A percentile compares a stretch with the other conserved stretches of the same genome.
These are phyloP conservation scores for Aspergillus sp. DNA, from an alignment of 2,329 filamentous ascomycete species.

Conservation along the genomic window DNA sequence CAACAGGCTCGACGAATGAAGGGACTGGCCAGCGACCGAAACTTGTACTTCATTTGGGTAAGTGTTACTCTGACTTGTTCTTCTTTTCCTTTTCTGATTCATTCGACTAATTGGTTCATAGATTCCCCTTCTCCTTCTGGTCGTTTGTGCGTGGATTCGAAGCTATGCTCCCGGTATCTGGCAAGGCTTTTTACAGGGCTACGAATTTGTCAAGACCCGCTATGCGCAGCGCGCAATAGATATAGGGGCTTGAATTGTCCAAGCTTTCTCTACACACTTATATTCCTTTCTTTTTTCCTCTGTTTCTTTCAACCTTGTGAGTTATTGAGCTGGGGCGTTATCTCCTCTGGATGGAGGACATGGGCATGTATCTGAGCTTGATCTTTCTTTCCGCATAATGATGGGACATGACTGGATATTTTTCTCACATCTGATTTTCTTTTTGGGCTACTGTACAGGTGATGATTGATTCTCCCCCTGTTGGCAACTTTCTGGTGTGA, in stretches of 20 bases:
- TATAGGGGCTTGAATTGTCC: constrained; percentile 25
- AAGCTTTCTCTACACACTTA: constrained; percentile 9
- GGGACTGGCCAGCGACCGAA: constrained; percentile 49
- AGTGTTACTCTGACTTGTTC: constrained; percentile 20
- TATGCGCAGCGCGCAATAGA: constrained; percentile 34
- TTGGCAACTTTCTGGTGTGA: background rate
- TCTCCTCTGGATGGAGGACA: constrained; percentile 15
- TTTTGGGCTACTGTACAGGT: background rate
- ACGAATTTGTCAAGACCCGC: constrained; percentile 39
- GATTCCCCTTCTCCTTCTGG: constrained; percentile 49
- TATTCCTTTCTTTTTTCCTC: constrained; percentile 11
- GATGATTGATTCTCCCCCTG: background rate
- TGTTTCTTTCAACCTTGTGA: constrained; percentile 13
- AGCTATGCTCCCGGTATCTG: constrained; percentile 44
- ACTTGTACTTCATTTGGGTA: constrained; percentile 57
- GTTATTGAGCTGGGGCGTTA: constrained; percentile 26
- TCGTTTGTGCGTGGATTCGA: constrained; percentile 46
- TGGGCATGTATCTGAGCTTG: constrained; percentile 16
- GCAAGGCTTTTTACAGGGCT: constrained; percentile 37
- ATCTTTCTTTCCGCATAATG: constrained; percentile 27
- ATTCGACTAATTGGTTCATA: constrained; percentile 21
- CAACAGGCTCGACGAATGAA: constrained; percentile 50
- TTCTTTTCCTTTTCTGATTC: background rate
- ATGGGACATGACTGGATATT: constrained; percentile 31
- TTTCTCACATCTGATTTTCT: constrained; percentile 7